Base-by-base conservation (phyloP, 1,284 basidiomycete genomes). In the Ganoderma lingzhi region DNA sequence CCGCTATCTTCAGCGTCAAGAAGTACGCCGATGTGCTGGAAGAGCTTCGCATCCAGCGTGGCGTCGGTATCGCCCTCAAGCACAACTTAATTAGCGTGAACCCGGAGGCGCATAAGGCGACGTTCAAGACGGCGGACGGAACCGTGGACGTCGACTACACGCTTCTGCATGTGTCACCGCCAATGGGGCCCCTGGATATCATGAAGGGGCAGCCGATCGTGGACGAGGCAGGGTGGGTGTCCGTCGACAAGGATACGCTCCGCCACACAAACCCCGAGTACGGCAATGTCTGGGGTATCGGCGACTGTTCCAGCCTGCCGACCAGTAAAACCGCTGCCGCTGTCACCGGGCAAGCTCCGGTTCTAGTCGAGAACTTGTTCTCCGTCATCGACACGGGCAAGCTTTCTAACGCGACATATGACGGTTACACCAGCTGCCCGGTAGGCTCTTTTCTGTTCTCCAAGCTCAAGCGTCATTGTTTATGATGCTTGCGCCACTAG, bases 251-350 rank as follows among this genome's bases (percentile, higher is more conserved):
- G 71, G 87, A 81, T 2, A 97, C 95, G 0, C 87, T 97, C 45
- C 92, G 93, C 75, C 96, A 97, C 80, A 90, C 87, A 70, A 96
- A 96, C 71, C 86, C 90, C 3, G 88, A 90, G 76, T 94, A 84
- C 79, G 82, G 85, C 67, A 98, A 98, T 80, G 87, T 99, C 42
- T 99, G 97, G 81, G 88, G 94, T 9, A 79, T 98, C 28, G 97
- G 97, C 35, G 97, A 99, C 79, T 94, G 93, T 73, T 94, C 95
- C 35, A 95, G 91, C 64, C 83, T 98, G 56, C 96, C 97, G 6
- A 99, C 96, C 15, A 96, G 94, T 80, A 99, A 98, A 87, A 99
- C 97, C 1, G 95, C 94, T 0, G 97, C 97, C 2, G 97, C 97
- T 1, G 94, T 98, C 77, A 96, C 94, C 1, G 90, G 89, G 0